Evolutionary conservation across 1,139 yeast genomes (phyloP).

Genomic region (Magnusiomyces paraingens): DNA sequence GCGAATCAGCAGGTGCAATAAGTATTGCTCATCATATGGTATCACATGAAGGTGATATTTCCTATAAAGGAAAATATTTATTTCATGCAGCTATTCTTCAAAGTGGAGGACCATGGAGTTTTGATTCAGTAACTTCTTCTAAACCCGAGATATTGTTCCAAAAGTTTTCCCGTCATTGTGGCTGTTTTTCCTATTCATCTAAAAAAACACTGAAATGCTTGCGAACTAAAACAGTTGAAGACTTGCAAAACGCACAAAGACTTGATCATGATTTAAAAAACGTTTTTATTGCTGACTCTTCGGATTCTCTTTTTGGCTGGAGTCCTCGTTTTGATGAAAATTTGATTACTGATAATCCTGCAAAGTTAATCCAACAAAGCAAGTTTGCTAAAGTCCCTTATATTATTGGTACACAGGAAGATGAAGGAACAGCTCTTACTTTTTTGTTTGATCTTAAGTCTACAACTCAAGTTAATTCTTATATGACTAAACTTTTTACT

Average conservation of each 20-base stretch:
- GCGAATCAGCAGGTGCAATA: slow-evolving; percentile 33
- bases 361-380: slow-evolving; percentile 14
- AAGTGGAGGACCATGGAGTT: slow-evolving; percentile 18
- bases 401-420: slow-evolving; percentile 22
- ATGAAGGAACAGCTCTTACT: slow-evolving; percentile 22
- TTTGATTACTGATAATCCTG: slow-evolving; percentile 15
- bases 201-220: slow-evolving; percentile 16
- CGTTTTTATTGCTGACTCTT: slow-evolving; percentile 17
- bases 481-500: slow-evolving; percentile 8
- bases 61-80: slow-evolving; percentile 16
- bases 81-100: slow-evolving; percentile 28
- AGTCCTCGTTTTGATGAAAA: slow-evolving; percentile 22
- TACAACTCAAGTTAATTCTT: background rate
- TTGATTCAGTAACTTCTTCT: slow-evolving; percentile 8
- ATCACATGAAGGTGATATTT: slow-evolving; percentile 17
- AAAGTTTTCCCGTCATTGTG: slow-evolving; percentile 11
- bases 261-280: slow-evolving; percentile 1
- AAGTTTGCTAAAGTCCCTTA: slow-evolving; percentile 20
- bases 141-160: slow-evolving; percentile 10
- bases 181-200: slow-evolving; percentile 12
- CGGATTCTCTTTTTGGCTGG: slow-evolving; percentile 15
- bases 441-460: slow-evolving; percentile 9
- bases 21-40: slow-evolving; percentile 27
- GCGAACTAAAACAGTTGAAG: slow-evolving; percentile 9
- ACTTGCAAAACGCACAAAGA: slow-evolving; percentile 17